Evolutionary conservation across 1,139 yeast species (phyloP).

Genomic region (Suhomyces bokatorum): DNA sequence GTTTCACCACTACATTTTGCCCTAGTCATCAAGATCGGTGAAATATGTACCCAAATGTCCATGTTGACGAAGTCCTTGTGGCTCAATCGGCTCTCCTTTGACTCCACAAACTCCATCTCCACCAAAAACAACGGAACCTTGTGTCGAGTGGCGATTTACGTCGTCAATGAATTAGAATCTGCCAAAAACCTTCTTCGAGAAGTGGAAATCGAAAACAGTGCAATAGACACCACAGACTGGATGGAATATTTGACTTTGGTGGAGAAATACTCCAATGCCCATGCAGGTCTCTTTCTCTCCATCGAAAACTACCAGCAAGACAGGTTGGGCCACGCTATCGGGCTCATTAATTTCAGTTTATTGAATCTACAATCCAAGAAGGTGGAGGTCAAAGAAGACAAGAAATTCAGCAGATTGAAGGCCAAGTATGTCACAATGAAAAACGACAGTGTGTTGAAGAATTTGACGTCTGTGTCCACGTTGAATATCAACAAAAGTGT

Average conservation of each 20-base stretch:
- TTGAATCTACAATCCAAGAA: constrained; percentile 41
- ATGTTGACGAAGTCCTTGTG: constrained; percentile 43
- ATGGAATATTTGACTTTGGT: constrained; percentile 32
- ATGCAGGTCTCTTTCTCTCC: constrained; percentile 45
- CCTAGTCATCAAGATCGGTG: constrained; percentile 31
- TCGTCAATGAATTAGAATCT: constrained; percentile 34
- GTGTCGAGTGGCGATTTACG: constrained; percentile 44
- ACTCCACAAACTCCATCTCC: constrained; percentile 29
- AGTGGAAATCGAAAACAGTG: constrained; percentile 5
- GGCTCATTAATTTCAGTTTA: constrained; percentile 41
- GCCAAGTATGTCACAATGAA: constrained; percentile 29
- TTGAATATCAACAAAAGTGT: constrained; percentile 38
- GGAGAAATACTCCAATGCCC: constrained; percentile 40
- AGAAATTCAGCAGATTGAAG: constrained; percentile 25
- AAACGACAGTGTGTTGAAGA: constrained; percentile 35
- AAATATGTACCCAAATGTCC: constrained; percentile 42
- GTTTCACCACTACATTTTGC: constrained; percentile 17
- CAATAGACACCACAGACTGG: constrained; percentile 32
- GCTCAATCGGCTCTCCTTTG: constrained; percentile 36
- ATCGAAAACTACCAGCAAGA: constrained; percentile 45
- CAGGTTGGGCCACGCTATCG: constrained; percentile 45
- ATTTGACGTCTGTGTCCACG: constrained; percentile 39
- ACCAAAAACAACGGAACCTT: constrained; percentile 42
- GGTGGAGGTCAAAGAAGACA: constrained; percentile 16
- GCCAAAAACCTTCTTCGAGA: constrained; percentile 10